Evolutionary conservation across 306 rosid species (phyloP).

Genomic region (Alnus glutinosa): DNA sequence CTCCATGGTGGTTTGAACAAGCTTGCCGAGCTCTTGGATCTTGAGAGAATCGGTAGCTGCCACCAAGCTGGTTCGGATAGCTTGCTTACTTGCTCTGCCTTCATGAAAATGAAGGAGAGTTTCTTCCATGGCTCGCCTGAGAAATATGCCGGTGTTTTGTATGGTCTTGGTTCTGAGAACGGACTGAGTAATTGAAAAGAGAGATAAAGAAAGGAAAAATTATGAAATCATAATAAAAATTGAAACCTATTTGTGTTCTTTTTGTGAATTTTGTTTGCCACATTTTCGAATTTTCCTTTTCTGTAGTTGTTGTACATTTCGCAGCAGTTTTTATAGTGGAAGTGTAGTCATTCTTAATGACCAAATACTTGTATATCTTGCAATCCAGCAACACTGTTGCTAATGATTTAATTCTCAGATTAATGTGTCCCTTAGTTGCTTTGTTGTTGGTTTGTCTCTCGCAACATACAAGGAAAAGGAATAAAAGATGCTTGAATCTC

Average conservation of each 20-base stretch:
- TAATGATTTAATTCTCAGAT: neutral
- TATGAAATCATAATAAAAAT: neutral
- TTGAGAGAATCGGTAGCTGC: conserved; percentile 40
- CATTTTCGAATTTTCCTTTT: neutral
- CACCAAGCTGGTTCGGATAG: conserved; percentile 64
- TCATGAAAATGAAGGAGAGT: conserved; percentile 31
- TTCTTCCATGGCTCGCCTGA: conserved; percentile 23
- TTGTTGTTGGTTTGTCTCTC: neutral
- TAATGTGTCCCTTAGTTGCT: neutral
- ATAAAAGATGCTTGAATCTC: neutral
- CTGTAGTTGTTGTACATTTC: neutral
- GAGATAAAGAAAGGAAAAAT: neutral
- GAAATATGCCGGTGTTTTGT: conserved; percentile 36
- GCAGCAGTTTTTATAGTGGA: conserved; percentile 9
- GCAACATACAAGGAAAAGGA: neutral
- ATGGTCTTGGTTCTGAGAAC: conserved; percentile 33
- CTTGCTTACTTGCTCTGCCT: conserved; percentile 42
- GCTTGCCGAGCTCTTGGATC: conserved; percentile 35
- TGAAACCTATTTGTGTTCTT: neutral
- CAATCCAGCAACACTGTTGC: neutral
- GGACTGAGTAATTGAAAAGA: neutral
- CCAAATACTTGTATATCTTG: neutral
- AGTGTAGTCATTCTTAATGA: neutral
- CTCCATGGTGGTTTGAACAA: conserved; percentile 48
- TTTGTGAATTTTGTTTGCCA: neutral